These are phyloP conservation scores for Colletotrichum karsti DNA, from an alignment of 2,329 filamentous ascomycete species.

Conservation along the genomic window DNA sequence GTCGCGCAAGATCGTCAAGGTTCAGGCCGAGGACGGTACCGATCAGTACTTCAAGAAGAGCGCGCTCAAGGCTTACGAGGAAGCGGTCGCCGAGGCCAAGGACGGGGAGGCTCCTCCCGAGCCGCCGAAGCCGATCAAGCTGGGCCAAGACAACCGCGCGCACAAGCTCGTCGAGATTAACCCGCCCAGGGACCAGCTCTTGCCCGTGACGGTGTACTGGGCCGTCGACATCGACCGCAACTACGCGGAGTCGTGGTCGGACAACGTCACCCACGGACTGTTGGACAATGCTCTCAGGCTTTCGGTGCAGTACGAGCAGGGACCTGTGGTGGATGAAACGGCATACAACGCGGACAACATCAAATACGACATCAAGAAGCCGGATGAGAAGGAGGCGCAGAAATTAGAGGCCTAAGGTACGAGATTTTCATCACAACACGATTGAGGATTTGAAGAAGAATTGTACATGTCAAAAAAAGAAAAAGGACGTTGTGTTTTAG, in stretches of 20 bases:
- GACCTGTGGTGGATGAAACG: not conserved
- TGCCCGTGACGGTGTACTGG: conserved; percentile 61
- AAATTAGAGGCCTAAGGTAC: no score
- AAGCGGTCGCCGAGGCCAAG: no score
- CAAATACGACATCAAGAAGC: conserved; percentile 28
- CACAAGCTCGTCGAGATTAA: no score
- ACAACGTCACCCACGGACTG: conserved; percentile 61
- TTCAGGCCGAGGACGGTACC: no score
- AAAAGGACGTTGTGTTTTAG: conserved; percentile 9
- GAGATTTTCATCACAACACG: no score
- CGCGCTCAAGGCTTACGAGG: no score
- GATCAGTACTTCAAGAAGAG: no score
- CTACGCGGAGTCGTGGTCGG: conserved; percentile 58
- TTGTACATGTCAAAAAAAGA: conserved; percentile 16
- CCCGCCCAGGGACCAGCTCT: no score
- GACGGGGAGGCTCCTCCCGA: no score
- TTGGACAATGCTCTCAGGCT: conserved; percentile 34
- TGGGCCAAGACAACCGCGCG: no score
- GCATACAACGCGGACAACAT: not conserved
- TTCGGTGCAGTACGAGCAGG: conserved; percentile 2
- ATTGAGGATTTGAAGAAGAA: not conserved
- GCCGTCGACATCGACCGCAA: conserved; percentile 54
- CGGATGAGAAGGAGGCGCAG: conserved; percentile 30
- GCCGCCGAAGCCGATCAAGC: no score
- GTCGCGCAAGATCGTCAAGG: no score